Evolutionary conservation across 805 yeast genomes (phyloP).

Genomic region (Candida ovalis): DNA sequence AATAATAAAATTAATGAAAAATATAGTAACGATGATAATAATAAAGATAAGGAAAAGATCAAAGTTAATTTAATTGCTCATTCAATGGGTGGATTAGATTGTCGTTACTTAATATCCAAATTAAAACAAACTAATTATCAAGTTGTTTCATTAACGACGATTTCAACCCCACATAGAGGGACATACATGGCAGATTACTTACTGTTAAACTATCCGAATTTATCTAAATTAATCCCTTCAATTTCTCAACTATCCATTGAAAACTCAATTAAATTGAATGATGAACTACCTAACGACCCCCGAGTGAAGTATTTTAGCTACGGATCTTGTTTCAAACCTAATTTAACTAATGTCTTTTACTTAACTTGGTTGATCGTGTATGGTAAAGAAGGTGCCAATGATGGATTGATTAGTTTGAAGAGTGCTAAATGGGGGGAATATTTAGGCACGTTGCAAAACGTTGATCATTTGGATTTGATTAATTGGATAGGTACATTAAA

Average conservation of each 20-base stretch:
- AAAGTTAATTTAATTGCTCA: slow-evolving; percentile 79
- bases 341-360: slow-evolving; percentile 56
- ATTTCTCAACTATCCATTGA: slow-evolving; percentile 65
- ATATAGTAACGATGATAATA: too few species aligned
- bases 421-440: slow-evolving; percentile 84
- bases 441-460: slow-evolving; percentile 70
- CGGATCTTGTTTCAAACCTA: slow-evolving; percentile 71
- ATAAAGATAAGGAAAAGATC: slow-evolving; percentile 35
- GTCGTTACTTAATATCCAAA: slow-evolving; percentile 67
- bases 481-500: slow-evolving; percentile 69
- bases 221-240: slow-evolving; percentile 28
- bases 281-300: slow-evolving; percentile 48
- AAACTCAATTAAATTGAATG: slow-evolving; percentile 52
- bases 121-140: slow-evolving; percentile 45
- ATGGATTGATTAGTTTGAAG: slow-evolving; percentile 78
- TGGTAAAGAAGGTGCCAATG: slow-evolving; percentile 55
- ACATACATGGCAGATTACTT: slow-evolving; percentile 77
- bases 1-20: slow-evolving; percentile 16
- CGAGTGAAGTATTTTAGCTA: slow-evolving; percentile 73
- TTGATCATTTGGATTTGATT: slow-evolving; percentile 82
- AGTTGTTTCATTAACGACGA: slow-evolving; percentile 75
- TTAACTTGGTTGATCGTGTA: slow-evolving; percentile 63
- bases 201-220: slow-evolving; percentile 22
- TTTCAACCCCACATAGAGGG: slow-evolving; percentile 88
- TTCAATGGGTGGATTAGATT: slow-evolving; percentile 93